phyloP scores from a whole-genome alignment of 2,329 filamentous ascomycete genomes.

The Hypomyces perniciosus region DNA sequence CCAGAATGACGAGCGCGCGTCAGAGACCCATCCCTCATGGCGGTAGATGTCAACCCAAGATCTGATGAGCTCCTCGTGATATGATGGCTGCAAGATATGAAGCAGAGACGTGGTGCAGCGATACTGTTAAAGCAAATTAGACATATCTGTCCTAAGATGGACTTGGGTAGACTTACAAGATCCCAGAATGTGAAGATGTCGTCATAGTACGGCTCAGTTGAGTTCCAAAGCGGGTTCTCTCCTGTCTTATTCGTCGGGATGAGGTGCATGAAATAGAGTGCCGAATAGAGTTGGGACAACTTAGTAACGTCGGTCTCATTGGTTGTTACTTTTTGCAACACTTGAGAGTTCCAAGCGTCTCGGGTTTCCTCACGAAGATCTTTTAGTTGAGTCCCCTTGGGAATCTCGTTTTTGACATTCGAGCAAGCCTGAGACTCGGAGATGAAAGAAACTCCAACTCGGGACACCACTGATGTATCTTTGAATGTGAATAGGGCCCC shows the following conservation, averaged over 20 bases:
- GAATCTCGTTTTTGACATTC: constrained; percentile 53
- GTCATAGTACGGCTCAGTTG: constrained; percentile 62
- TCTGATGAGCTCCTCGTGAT: constrained; percentile 60
- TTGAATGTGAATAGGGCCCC: constrained; percentile 51
- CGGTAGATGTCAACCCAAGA: constrained; percentile 64
- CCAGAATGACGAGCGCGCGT: constrained; percentile 61
- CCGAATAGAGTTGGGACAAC: constrained; percentile 58
- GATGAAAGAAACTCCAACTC: constrained; percentile 64
- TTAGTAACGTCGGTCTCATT: constrained; percentile 49
- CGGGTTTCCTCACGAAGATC: constrained; percentile 42
- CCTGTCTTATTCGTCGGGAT: constrained; percentile 65
- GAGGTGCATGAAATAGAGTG: constrained; percentile 63
- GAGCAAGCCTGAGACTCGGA: constrained; percentile 54
- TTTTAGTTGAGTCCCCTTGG: constrained; percentile 35
- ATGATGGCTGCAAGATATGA: constrained; percentile 57
- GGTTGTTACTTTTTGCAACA: constrained; percentile 59
- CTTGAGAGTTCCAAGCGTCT: constrained; percentile 53
- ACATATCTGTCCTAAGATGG: not conserved
- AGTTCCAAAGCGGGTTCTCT: constrained; percentile 62
- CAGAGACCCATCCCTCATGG: constrained; percentile 58
- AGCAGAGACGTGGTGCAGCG: constrained; percentile 59
- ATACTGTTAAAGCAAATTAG: constrained; percentile 35
- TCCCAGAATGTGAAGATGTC: constrained; percentile 69
- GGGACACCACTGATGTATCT: constrained; percentile 41
- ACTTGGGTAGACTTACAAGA: constrained; percentile 18